These are phyloP conservation scores for Claviceps humidiphila DNA, from an alignment of 2,329 filamentous ascomycete genomes.

Conservation along the genomic window DNA sequence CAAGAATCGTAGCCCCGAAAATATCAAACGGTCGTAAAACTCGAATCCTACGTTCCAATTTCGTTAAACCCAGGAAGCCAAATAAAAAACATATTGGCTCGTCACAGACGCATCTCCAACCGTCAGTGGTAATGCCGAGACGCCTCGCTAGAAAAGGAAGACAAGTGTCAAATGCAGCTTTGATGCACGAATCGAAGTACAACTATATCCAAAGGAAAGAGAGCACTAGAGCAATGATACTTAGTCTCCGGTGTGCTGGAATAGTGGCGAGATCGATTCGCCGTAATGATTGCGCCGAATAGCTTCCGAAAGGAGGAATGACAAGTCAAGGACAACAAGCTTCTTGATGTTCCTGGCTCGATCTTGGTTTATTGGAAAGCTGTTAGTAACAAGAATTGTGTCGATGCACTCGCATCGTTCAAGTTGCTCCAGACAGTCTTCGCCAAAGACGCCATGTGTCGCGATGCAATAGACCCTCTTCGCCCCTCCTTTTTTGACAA, in stretches of 20 bases:
- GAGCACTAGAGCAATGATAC: background rate
- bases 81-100: background rate
- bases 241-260: slow-evolving; percentile 52
- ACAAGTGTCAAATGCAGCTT: background rate
- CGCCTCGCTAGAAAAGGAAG: slow-evolving; percentile 22
- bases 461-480: slow-evolving; percentile 97
- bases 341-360: slow-evolving; percentile 62
- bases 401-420: slow-evolving; percentile 89
- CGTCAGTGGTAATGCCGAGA: slow-evolving; percentile 11
- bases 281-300: slow-evolving; percentile 95
- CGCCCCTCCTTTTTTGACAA: slow-evolving; percentile 81
- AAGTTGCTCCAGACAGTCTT: slow-evolving; percentile 78
- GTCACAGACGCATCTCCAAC: background rate
- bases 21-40: background rate
- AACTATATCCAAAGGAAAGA: slow-evolving; percentile 2
- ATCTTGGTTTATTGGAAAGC: slow-evolving; percentile 76
- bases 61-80: background rate
- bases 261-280: slow-evolving; percentile 61
- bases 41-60: background rate
- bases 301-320: slow-evolving; percentile 75
- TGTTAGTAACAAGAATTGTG: slow-evolving; percentile 89
- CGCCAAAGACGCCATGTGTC: slow-evolving; percentile 88
- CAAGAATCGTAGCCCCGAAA: background rate
- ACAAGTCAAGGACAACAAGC: slow-evolving; percentile 79
- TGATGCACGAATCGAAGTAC: background rate